Evolutionary conservation across 106 monocot species (phyloP).

Genomic region (Agapanthus africanus): DNA sequence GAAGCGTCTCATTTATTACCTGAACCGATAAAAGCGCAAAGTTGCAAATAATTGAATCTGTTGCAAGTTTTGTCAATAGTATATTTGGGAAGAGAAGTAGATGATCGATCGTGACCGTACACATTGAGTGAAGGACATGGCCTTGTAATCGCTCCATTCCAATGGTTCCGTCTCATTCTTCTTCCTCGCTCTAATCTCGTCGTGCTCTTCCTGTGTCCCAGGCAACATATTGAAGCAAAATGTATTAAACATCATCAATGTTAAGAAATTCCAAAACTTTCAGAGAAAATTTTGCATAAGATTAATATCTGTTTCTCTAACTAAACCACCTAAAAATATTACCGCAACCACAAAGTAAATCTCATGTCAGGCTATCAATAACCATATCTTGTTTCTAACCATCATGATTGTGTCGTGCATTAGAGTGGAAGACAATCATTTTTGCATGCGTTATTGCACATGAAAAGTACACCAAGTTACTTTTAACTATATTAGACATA

Average conservation of each 20-base stretch:
- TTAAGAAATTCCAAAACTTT: too few relatives aligned
- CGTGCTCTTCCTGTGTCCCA: conserved; percentile 56
- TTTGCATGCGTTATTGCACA: conserved; percentile 6
- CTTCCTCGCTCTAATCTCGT: conserved; percentile 49
- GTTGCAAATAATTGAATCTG: background rate
- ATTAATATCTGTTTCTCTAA: background rate
- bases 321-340: background rate
- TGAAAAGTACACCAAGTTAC: too few relatives aligned
- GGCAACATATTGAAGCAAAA: background rate
- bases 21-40: conserved; percentile 12
- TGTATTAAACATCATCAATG: background rate
- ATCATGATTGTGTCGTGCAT: background rate
- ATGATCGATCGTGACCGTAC: conserved; percentile 20
- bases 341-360: background rate
- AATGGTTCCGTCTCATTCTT: conserved; percentile 27
- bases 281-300: background rate
- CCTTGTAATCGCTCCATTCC: conserved; percentile 90
- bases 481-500: too few relatives aligned
- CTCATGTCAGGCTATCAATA: too few relatives aligned
- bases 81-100: background rate
- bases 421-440: background rate
- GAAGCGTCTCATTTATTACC: conserved; percentile 92
- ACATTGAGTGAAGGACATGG: conserved; percentile 88
- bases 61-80: background rate
- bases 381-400: background rate